phyloP scores from a whole-genome alignment of 2,329 filamentous ascomycete genomes.

The Fusarium sororula region DNA sequence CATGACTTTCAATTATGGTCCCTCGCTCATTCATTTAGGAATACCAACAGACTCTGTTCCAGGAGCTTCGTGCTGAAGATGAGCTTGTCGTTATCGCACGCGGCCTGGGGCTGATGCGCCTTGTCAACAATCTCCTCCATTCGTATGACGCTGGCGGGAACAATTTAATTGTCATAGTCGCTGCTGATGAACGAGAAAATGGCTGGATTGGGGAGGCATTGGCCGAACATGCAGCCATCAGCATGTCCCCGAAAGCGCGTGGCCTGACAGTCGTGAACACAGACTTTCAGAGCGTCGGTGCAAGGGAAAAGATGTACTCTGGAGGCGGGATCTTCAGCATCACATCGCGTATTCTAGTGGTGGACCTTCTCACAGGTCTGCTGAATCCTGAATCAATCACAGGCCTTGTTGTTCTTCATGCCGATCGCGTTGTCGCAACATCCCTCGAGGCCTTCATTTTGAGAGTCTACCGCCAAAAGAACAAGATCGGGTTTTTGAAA shows the following conservation, averaged over 20 bases:
- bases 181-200: constrained; percentile 92
- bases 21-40: constrained; percentile 59
- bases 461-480: constrained; percentile 91
- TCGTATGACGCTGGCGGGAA: constrained; percentile 96
- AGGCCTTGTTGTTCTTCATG: constrained; percentile 86
- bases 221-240: constrained; percentile 94
- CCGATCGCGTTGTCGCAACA: constrained; percentile 85
- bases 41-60: constrained; percentile 96
- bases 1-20: not conserved
- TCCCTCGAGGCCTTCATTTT: constrained; percentile 95
- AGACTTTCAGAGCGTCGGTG: constrained; percentile 86
- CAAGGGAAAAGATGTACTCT: constrained; percentile 90
- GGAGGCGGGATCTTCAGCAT: constrained; percentile 93
- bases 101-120: constrained; percentile 88
- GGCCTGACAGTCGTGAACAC: constrained; percentile 94
- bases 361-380: constrained; percentile 87
- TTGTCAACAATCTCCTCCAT: constrained; percentile 95
- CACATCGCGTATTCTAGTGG: constrained; percentile 93
- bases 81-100: constrained; percentile 91
- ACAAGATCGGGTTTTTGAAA: constrained; percentile 92
- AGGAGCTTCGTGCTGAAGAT: constrained; percentile 89
- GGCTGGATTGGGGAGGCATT: constrained; percentile 96
- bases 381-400: constrained; percentile 86
- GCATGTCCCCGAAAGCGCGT: constrained; percentile 80
- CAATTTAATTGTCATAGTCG: constrained; percentile 88